Base-by-base conservation (phyloP, 306 rosid species). In the Gleditsia sinensis region DNA sequence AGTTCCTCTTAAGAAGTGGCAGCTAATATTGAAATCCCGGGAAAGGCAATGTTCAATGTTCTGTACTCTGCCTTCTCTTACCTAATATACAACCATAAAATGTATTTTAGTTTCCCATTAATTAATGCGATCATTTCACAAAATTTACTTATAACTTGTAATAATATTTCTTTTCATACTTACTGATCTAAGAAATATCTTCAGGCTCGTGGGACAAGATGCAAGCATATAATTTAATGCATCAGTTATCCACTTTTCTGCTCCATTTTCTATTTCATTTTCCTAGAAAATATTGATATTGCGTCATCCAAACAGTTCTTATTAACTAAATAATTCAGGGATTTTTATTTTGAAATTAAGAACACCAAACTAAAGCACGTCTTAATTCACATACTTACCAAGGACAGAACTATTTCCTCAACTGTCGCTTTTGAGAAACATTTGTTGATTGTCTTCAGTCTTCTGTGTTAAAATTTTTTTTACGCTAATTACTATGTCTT, bases 321-420 rank as follows among this genome's bases (percentile, higher is more conserved):
- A 32, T 27, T n/a, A n/a, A n/a, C 11, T 28, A 6, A 27, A 4
- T 3, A 3, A 24, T 55, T 14, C 19, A 0, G 17, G 17, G 57
- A 54, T 3, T 13, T 6, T 13, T 25, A 3, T 13, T 5, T 27
- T 6, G 9, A 5, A 11, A 42, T 11, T 11, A 50, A 11, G 20
- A 55, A 55, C 36, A 24, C 2, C 21, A 30, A 57, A 13, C 5
- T 28, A 8, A 57, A 42, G 3, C 12, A 4, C 13, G 11, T 0
- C n/a, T n/a, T n/a, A n/a, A n/a, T n/a, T n/a, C n/a, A n/a, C n/a
- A 0, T 59, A 53, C 73, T 61, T 76, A 81, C 85, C 81, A 76
- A 65, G 19, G 71, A 81, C 1, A 9, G 25, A 46, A 81, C 19
- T 9, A 81, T 81, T 65, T 75, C 75, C 42, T 81, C 85, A 14